Conservation (phyloP, 176 grass and related monocot species). For the Chrysopogon serrulatus region DNA sequence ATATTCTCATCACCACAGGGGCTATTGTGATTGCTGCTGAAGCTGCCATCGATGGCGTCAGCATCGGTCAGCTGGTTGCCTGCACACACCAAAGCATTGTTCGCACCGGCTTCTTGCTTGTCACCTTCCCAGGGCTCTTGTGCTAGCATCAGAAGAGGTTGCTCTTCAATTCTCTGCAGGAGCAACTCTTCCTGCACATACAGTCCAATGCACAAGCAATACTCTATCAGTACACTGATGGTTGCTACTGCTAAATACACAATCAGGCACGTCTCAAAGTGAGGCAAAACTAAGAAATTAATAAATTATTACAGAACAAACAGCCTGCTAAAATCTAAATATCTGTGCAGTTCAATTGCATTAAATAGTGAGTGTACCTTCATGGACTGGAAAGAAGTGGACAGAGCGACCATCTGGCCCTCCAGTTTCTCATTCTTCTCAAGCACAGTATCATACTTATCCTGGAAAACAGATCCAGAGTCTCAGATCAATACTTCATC, state of each 20-base stretch:
- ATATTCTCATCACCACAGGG: neutral
- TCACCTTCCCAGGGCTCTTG: constrained; percentile 18
- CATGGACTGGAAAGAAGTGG: constrained; percentile 33
- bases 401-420: constrained; percentile 27
- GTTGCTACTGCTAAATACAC: neutral
- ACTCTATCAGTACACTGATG: neutral
- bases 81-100: neutral
- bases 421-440: constrained; percentile 49
- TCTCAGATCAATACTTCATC: neutral
- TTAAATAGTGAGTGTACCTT: constrained; percentile 36
- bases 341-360: neutral
- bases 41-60: neutral
- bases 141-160: constrained; percentile 11
- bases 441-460: constrained; percentile 38
- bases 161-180: constrained; percentile 30
- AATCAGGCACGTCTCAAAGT: neutral
- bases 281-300: neutral
- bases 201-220: neutral
- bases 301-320: neutral
- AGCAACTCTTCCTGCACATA: constrained; percentile 51
- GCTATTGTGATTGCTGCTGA: neutral
- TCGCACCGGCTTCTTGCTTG: neutral
- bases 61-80: neutral
- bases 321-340: neutral
- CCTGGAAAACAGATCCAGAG: constrained; percentile 29